Conservation (phyloP, 306 rosid species). For the Mucuna pruriens region DNA sequence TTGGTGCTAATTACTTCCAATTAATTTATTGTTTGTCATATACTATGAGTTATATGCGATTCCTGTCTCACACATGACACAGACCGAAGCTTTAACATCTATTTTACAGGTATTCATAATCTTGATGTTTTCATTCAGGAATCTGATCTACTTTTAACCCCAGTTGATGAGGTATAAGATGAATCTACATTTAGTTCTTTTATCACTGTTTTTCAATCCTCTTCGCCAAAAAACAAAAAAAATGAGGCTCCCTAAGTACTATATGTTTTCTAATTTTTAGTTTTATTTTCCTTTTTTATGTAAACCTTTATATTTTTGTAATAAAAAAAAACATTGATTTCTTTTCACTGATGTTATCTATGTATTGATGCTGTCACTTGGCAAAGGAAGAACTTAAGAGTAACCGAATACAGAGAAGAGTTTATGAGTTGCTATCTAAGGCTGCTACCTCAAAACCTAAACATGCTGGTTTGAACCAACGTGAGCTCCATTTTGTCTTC, state of each 20-base stretch:
- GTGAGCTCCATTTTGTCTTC: slow-evolving; percentile 82
- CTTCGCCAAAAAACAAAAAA: not conserved
- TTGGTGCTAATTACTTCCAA: slow-evolving; percentile 1
- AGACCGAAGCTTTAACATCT: slow-evolving; percentile 29
- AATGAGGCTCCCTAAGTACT: not conserved
- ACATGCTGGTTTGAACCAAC: slow-evolving; percentile 52
- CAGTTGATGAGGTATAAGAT: slow-evolving; percentile 70
- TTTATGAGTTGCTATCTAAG: slow-evolving; percentile 84
- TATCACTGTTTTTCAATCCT: slow-evolving; percentile 5
- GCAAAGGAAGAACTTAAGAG: slow-evolving; percentile 90
- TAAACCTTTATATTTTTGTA: not conserved
- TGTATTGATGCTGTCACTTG: slow-evolving; percentile 48
- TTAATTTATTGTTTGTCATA: slow-evolving; percentile 21
- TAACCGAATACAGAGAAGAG: slow-evolving; percentile 77
- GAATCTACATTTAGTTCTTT: not conserved
- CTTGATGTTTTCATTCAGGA: slow-evolving; percentile 66
- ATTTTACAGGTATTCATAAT: slow-evolving; percentile 62
- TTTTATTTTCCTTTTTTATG: not conserved
- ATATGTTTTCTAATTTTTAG: slow-evolving; percentile 1
- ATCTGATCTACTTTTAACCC: slow-evolving; percentile 72
- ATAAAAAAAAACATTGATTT: not conserved
- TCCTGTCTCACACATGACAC: not conserved
- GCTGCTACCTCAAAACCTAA: slow-evolving; percentile 64
- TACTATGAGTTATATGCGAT: not conserved
- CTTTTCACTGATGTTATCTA: slow-evolving; percentile 40